Percentiles rank a stretch among this genome's conserved stretches.
Evolutionary conservation across 163 green algal species (phyloP).

Genomic region (Chlorella variabilis): DNA sequence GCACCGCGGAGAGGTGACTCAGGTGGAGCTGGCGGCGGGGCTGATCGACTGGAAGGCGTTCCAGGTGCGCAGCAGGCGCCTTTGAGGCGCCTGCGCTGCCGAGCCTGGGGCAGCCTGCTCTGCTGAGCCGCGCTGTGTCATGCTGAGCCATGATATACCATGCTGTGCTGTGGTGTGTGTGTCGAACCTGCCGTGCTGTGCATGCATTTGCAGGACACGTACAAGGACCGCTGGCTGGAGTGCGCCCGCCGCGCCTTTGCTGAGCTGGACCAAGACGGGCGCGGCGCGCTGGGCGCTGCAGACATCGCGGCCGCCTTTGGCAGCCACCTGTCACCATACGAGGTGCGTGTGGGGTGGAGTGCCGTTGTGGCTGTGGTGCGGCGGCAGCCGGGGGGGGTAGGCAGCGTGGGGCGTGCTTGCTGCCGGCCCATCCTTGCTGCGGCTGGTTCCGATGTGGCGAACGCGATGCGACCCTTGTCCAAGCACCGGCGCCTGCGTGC

Average conservation of each 20-base stretch:
- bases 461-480: too few relatives aligned
- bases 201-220: constrained; percentile 24
- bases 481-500: too few relatives aligned
- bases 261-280: constrained; percentile 44
- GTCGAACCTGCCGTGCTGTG: not conserved
- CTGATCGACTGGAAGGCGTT: constrained; percentile 57
- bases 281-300: constrained; percentile 33
- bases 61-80: not conserved
- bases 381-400: constrained; percentile 28
- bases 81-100: too few relatives aligned
- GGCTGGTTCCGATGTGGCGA: too few relatives aligned
- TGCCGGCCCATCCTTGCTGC: too few relatives aligned
- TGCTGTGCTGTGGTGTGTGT: too few relatives aligned
- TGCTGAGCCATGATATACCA: too few relatives aligned
- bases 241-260: constrained; percentile 49
- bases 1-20: constrained; percentile 35
- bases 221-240: constrained; percentile 48
- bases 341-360: constrained; percentile 35
- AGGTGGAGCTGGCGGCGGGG: constrained; percentile 48
- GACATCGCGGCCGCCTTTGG: constrained; percentile 54
- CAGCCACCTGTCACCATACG: constrained; percentile 45
- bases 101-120: too few relatives aligned
- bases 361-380: too few relatives aligned
- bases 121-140: too few relatives aligned
- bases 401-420: too few relatives aligned